Evolutionary conservation across 768 basidiomycete genomes (phyloP).

Genomic region (Suillus paluster): DNA sequence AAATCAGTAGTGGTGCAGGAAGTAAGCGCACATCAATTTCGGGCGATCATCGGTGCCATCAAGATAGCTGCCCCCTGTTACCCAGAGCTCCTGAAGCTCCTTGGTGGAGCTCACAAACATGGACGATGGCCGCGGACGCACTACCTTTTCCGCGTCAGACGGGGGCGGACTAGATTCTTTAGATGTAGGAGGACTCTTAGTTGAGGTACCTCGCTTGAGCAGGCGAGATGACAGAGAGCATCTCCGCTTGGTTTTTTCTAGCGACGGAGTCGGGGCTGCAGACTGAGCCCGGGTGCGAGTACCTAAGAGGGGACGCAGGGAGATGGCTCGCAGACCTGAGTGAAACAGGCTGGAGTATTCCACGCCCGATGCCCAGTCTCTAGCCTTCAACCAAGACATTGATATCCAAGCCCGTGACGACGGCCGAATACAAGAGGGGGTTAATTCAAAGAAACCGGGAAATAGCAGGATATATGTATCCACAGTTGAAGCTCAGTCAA

Average conservation of each 20-base stretch:
- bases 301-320: conserved; percentile 15
- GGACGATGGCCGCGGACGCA: conserved; percentile 17
- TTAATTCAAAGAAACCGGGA: not conserved
- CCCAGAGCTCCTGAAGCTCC: conserved; percentile 13
- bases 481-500: conserved; percentile 21
- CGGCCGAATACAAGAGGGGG: conserved; percentile 4
- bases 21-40: conserved; percentile 20
- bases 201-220: conserved; percentile 9
- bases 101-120: conserved; percentile 21
- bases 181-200: conserved; percentile 10
- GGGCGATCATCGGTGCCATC: conserved; percentile 6
- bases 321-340: conserved; percentile 39
- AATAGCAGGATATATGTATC: conserved; percentile 31
- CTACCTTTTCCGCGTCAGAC: conserved; percentile 2
- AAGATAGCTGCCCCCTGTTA: conserved; percentile 4
- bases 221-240: conserved; percentile 17
- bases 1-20: not conserved
- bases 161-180: conserved; percentile 10
- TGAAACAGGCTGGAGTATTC: conserved; percentile 41
- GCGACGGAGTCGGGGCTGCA: conserved; percentile 5
- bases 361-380: conserved; percentile 31
- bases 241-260: conserved; percentile 7
- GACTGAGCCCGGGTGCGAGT: conserved; percentile 11
- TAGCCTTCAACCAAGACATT: conserved; percentile 38
- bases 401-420: not conserved